Percentiles rank a stretch among this genome's conserved stretches.
phyloP scores from a whole-genome alignment of 495 filamentous ascomycete species.

The Daldinia vernicosa region DNA sequence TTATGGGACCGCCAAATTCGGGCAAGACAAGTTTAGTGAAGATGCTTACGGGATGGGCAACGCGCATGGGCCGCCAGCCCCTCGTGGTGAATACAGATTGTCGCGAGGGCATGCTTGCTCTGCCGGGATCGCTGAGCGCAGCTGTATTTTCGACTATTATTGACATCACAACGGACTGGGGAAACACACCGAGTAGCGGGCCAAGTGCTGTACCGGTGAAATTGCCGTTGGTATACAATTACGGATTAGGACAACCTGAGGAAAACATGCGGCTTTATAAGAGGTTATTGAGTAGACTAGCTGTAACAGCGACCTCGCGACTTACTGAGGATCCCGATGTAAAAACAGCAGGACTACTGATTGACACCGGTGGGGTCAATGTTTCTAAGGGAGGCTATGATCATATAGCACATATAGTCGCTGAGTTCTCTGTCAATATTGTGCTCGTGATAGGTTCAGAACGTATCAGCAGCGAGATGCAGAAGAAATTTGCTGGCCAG shows the following conservation, averaged over 20 bases:
- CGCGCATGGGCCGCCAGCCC: conserved; percentile 77
- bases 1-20: conserved; percentile 80
- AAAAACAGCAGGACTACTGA: conserved; percentile 77
- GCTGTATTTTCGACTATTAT: conserved; percentile 84
- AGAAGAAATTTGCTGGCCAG: conserved; percentile 73
- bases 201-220: conserved; percentile 89
- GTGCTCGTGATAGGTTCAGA: conserved; percentile 88
- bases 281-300: conserved; percentile 77
- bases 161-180: conserved; percentile 91
- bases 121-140: conserved; percentile 86
- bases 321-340: conserved; percentile 79
- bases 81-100: conserved; percentile 88
- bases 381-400: conserved; percentile 69
- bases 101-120: conserved; percentile 81
- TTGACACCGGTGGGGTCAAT: conserved; percentile 83
- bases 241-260: conserved; percentile 77
- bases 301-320: conserved; percentile 78
- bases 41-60: conserved; percentile 83
- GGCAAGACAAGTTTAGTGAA: conserved; percentile 89
- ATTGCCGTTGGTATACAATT: conserved; percentile 90
- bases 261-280: conserved; percentile 77
- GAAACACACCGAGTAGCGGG: conserved; percentile 87
- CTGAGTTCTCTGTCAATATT: conserved; percentile 86
- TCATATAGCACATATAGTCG: conserved; percentile 80
- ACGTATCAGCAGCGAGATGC: conserved; percentile 79